Percentiles rank a stretch among this genome's conserved stretches.
Evolutionary conservation across 2,329 filamentous ascomycete species (phyloP).

Genomic region (Colletotrichum sp.): DNA sequence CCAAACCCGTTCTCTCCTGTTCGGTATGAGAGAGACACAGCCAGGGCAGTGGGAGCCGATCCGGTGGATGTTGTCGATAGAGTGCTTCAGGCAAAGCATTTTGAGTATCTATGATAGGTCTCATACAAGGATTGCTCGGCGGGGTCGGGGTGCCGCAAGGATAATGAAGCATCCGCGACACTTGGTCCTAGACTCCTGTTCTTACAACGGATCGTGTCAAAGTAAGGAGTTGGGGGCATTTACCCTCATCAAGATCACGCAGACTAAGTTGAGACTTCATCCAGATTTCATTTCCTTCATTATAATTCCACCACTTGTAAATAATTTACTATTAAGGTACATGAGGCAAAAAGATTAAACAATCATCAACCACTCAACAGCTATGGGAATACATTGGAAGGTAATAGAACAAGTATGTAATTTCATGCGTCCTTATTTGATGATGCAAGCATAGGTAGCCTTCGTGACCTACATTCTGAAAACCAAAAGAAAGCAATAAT

Average conservation of each 20-base stretch:
- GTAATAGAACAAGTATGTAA: too few relatives aligned
- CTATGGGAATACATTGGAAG: too few relatives aligned
- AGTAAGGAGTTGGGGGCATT: too few relatives aligned
- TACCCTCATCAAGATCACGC: not conserved
- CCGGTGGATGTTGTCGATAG: not conserved
- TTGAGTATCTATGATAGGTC: not conserved
- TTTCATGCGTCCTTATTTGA: not conserved
- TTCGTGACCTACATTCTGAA: too few relatives aligned
- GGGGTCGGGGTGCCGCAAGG: too few relatives aligned
- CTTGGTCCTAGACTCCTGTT: fast-evolving
- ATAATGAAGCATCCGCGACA: not conserved
- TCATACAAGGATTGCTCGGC: too few relatives aligned
- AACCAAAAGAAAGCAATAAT: too few relatives aligned
- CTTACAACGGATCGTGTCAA: not conserved
- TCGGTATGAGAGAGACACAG: not conserved
- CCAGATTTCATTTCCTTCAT: too few relatives aligned
- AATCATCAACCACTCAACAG: too few relatives aligned
- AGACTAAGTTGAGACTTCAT: not conserved
- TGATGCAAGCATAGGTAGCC: not conserved
- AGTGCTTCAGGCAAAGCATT: not conserved
- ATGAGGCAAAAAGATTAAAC: too few relatives aligned
- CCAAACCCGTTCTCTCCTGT: not conserved
- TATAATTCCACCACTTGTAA: too few relatives aligned
- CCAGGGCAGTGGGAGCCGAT: not conserved
- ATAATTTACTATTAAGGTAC: too few relatives aligned